Evolutionary conservation across 768 basidiomycete genomes (phyloP), one percentile per base, ranked within the genome.

Genomic region (Chlorophyllum brunneum): DNA sequence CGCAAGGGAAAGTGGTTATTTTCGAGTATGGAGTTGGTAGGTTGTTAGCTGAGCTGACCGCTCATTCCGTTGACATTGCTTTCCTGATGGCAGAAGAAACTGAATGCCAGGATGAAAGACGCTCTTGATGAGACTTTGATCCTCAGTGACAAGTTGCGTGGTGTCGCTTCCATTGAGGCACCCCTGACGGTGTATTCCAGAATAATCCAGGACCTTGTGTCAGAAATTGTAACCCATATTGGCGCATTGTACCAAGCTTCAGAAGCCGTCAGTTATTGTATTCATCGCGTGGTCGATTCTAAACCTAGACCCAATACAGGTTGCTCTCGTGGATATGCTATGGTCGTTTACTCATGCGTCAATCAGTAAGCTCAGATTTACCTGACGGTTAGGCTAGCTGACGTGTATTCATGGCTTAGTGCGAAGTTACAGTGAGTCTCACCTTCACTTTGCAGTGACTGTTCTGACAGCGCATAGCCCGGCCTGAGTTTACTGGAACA

Each of bases 401-500:
- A n/a, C n/a, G n/a, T n/a, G n/a, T 31, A 16, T 10, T 38, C 26
- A n/a, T 4, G 36, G 13, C 20, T 30, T 20, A 80, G 78, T 79
- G 65, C 71, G 75, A 29, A 77, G 69, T 57, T 80, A 79, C 61
- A 70, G 78, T 79, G 30, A 48, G 51, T 42, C 10, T 24, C 15
- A 8, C 26, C 30, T 20, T 10, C 7, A 18, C 51, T 18, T 33
- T 26, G 38, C 18, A 29, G 7, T 22, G 9, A 6, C 7, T 26
- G 8, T 27, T 4, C 16, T 33, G 34, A 41, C 33, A n/a, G 8
- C 8, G 43, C 5, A 18, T 34, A 94, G 93, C 87, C 20, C 89
- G 94, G 3, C 95, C 95, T 1, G 92, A 95, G 59, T 93, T 92
- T 61, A 94, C 92, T 5, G 88, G 85, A 1, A 94, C 91, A 2